Base-by-base conservation (phyloP, 2,329 filamentous ascomycete genomes). In the Monilinia vaccinii-corymbosi region DNA sequence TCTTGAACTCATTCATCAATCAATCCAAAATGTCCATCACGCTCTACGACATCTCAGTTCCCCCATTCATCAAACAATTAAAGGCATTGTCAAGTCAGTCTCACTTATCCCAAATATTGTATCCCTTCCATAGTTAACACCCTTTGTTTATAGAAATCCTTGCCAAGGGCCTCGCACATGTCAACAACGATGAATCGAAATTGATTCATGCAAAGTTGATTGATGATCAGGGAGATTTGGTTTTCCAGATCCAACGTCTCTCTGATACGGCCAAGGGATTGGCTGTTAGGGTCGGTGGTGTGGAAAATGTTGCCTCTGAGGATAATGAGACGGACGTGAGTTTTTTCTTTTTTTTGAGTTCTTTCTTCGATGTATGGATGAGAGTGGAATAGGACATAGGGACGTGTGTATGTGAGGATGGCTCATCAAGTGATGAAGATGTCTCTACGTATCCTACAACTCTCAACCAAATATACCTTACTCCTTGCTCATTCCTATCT, bases 191-290 rank as follows among this genome's bases (percentile, higher is more conserved):
- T 40, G 60, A 61, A 47, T 58, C 55, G 2, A 50, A 50, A 11
- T 31, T 61, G 23, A 40, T 61, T 13, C 69, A 74, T 9, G 71
- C 73, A n/a, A 72, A 72, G 3, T 72, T 83, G 23, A 68, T 74
- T 60, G 73, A 73, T 0, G 78, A 81, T 70, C 82, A 83, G 81
- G 62, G 69, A n/a, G 67, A 74, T 4, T 69, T 83, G 50, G 61
- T 72, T 61, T 80, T 73, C 71, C 81, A 83, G 66, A 60, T 83
- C 67, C 74, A 79, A 60, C 68, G 69, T 46, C 64, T 71, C 60
- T 75, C 71, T 66, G 75, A 79, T 67, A 70, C 70, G 1, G 72
- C 76, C 42, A 78, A 77, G 60, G 70, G 70, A 59, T 64, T 75
- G 40, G 71, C 74, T 25, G 63, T 69, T 1, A 75, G 76, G 48